Percentiles rank a stretch among this genome's conserved stretches.
Conservation (phyloP, 192 early-diverging fungal genomes). For the Nowakowskiella sp. region DNA sequence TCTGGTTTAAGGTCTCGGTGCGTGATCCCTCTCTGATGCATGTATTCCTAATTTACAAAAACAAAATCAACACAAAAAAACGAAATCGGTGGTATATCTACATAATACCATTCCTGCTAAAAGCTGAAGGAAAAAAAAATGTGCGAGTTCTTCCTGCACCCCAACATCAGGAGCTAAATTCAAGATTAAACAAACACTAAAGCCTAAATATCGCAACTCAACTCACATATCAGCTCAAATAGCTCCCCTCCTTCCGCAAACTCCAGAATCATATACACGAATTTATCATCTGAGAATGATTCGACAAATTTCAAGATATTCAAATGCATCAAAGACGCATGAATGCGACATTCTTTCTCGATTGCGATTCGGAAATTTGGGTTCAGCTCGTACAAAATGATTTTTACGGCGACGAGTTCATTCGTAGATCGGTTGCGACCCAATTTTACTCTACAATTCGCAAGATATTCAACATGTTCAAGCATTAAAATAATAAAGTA, state of each 20-base stretch:
- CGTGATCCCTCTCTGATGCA: slow-evolving; percentile 41
- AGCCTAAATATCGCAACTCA: not conserved
- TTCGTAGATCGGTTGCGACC: slow-evolving; percentile 35
- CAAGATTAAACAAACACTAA: not conserved
- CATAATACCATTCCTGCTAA: slow-evolving; percentile 49
- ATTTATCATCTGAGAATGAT: slow-evolving; percentile 39
- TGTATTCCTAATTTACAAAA: slow-evolving; percentile 25
- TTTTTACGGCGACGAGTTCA: slow-evolving; percentile 47
- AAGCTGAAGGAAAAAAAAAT: slow-evolving; percentile 66
- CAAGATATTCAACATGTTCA: not conserved
- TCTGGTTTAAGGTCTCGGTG: slow-evolving; percentile 80
- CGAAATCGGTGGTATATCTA: not conserved
- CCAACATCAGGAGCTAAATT: slow-evolving; percentile 55
- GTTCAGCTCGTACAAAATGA: slow-evolving; percentile 39
- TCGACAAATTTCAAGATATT: slow-evolving; percentile 50
- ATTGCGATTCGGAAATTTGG: slow-evolving; percentile 4
- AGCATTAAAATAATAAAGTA: not conserved
- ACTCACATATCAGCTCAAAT: slow-evolving; percentile 61
- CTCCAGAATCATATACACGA: slow-evolving; percentile 56
- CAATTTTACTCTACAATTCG: slow-evolving; percentile 38
- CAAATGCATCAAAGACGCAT: slow-evolving; percentile 37
- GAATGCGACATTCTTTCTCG: slow-evolving; percentile 16
- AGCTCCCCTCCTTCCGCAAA: slow-evolving; percentile 61
- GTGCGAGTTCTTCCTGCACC: slow-evolving; percentile 60
- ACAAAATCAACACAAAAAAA: not conserved